phyloP scores from a whole-genome alignment of 2,329 filamentous ascomycete genomes.

The Colletotrichum sidae region DNA sequence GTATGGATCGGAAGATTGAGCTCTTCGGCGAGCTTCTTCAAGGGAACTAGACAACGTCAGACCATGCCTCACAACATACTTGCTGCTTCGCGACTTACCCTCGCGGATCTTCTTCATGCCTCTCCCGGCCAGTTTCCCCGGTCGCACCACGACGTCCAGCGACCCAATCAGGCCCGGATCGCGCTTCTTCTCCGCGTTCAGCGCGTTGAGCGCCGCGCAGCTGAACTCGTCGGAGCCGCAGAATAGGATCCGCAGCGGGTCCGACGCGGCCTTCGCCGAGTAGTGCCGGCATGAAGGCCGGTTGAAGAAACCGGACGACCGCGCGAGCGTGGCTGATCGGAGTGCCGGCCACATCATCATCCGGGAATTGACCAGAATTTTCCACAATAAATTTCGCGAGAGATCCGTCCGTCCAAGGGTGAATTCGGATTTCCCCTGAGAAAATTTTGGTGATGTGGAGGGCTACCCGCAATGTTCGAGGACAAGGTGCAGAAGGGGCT shows the following conservation, averaged over 20 bases:
- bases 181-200: constrained; percentile 69
- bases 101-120: constrained; percentile 75
- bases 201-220: constrained; percentile 77
- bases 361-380: too few relatives aligned
- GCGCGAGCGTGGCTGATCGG: constrained; percentile 5
- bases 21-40: constrained; percentile 72
- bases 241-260: constrained; percentile 86
- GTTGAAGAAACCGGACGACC: neutral
- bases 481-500: too few relatives aligned
- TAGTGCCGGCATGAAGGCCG: constrained; percentile 15
- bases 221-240: constrained; percentile 96
- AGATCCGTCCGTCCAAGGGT: too few relatives aligned
- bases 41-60: constrained; percentile 69
- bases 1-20: constrained; percentile 78
- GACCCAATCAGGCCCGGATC: constrained; percentile 72
- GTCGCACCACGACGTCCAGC: constrained; percentile 87
- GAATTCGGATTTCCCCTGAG: too few relatives aligned
- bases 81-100: constrained; percentile 58
- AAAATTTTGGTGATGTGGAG: too few relatives aligned
- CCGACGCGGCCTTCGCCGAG: constrained; percentile 44
- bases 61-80: neutral
- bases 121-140: constrained; percentile 81
- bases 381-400: too few relatives aligned
- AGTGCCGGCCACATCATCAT: constrained; percentile 25
- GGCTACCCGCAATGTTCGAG: too few relatives aligned